Evolutionary conservation across 2,329 filamentous ascomycete species (phyloP).

Genomic region (Hymenoscyphus fructigenus): DNA sequence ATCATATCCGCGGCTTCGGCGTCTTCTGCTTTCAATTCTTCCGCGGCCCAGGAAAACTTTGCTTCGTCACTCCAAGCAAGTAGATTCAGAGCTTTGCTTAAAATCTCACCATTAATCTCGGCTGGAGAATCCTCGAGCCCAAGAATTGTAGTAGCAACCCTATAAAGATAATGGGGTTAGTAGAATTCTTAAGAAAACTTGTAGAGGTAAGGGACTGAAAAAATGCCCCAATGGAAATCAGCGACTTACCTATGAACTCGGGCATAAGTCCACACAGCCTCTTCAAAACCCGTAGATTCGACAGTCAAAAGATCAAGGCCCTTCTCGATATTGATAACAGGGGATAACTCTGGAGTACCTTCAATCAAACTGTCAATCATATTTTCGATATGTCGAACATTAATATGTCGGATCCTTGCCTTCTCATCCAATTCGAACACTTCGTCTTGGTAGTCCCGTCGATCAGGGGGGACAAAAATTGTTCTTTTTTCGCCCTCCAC

Average conservation of each 20-base stretch:
- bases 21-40: conserved; percentile 43
- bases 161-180: conserved; percentile 21
- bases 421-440: conserved; percentile 49
- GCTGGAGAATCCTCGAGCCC: conserved; percentile 40
- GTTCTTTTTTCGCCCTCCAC: conserved; percentile 50
- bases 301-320: conserved; percentile 27
- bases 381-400: conserved; percentile 62
- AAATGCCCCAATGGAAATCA: background rate
- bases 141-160: conserved; percentile 51
- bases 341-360: conserved; percentile 22
- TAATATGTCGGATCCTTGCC: conserved; percentile 53
- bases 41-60: conserved; percentile 44
- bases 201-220: background rate
- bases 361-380: conserved; percentile 49
- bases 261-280: conserved; percentile 57
- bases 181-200: background rate
- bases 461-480: conserved; percentile 53
- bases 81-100: conserved; percentile 42
- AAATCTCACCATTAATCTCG: conserved; percentile 38
- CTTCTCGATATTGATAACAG: conserved; percentile 30
- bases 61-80: conserved; percentile 46
- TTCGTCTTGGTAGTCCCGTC: conserved; percentile 39
- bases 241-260: conserved; percentile 48
- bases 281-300: conserved; percentile 42
- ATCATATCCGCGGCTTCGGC: conserved; percentile 36